Conservation (phyloP, 2,329 filamentous ascomycete genomes). For the Penicillium sclerotigenum region DNA sequence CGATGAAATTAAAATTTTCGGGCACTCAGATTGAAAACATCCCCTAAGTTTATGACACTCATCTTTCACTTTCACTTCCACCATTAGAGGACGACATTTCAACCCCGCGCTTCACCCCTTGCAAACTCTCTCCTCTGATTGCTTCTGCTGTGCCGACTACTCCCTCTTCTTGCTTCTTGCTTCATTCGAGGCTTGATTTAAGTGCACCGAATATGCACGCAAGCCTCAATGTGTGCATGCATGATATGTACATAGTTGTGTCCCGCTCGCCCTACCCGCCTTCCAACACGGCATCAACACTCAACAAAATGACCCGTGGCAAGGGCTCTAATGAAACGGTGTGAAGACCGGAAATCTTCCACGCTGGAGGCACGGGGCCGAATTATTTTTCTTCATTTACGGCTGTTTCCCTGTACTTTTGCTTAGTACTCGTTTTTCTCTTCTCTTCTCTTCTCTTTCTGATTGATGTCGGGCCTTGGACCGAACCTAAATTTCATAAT, state of each 20-base stretch:
- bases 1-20: conserved; percentile 21
- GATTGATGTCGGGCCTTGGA: conserved; percentile 3
- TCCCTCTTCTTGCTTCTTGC: conserved; percentile 6
- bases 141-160: conserved; percentile 10
- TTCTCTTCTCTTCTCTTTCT: conserved; percentile 4
- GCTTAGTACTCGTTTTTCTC: conserved; percentile 8
- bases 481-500: conserved; percentile 9
- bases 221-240: conserved; percentile 12
- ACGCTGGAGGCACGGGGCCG: conserved; percentile 9
- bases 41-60: conserved; percentile 14
- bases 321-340: neutral
- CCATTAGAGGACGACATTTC: conserved; percentile 7
- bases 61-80: conserved; percentile 11
- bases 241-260: conserved; percentile 12
- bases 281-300: conserved; percentile 14
- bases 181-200: conserved; percentile 5
- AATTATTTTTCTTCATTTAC: conserved; percentile 13
- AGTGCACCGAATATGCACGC: conserved; percentile 10
- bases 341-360: conserved; percentile 2
- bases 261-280: conserved; percentile 2
- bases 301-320: neutral
- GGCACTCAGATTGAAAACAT: conserved; percentile 6
- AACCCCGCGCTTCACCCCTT: conserved; percentile 8
- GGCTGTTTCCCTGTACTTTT: conserved; percentile 17
- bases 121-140: conserved; percentile 6